Conservation (phyloP, 495 filamentous ascomycete genomes). For the Xylaria scruposa region DNA sequence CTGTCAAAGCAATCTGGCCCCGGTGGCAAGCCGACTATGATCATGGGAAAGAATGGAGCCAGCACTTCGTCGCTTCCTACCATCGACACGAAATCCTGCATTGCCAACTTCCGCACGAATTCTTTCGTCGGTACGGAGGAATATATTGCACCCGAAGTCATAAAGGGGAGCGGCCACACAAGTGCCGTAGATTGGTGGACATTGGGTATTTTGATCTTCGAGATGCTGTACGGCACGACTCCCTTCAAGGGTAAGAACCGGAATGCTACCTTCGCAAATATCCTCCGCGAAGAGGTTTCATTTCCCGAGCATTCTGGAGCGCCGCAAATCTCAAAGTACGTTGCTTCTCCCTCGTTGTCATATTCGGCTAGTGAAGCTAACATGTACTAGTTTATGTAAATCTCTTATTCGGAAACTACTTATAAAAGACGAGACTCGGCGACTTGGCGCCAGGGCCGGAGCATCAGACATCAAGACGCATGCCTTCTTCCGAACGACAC, state of each 20-base stretch:
- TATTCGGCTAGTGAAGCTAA: constrained; percentile 28
- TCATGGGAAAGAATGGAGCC: constrained; percentile 81
- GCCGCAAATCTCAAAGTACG: constrained; percentile 90
- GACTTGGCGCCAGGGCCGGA: constrained; percentile 91
- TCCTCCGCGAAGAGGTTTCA: constrained; percentile 89
- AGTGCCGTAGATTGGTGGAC: constrained; percentile 99
- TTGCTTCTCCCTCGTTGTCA: constrained; percentile 24
- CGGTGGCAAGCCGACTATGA: constrained; percentile 96
- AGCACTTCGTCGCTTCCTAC: constrained; percentile 84
- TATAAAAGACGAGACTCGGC: constrained; percentile 96
- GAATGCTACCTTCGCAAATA: constrained; percentile 97
- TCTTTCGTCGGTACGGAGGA: constrained; percentile 98
- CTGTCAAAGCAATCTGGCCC: constrained; percentile 97
- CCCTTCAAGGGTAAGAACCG: constrained; percentile 99
- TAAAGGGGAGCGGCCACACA: constrained; percentile 97
- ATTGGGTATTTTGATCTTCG: constrained; percentile 92
- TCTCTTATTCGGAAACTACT: constrained; percentile 94
- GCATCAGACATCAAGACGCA: constrained; percentile 97
- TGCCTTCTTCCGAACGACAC: constrained; percentile 93
- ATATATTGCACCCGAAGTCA: constrained; percentile 98
- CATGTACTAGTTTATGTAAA: constrained; percentile 80
- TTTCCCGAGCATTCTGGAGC: constrained; percentile 89
- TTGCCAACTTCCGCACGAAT: constrained; percentile 97
- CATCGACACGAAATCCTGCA: constrained; percentile 98
- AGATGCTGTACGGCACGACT: constrained; percentile 99